Evolutionary conservation across 495 filamentous ascomycete genomes (phyloP), one percentile per base, ranked within the genome.

Genomic region (Annulohypoxylon bovei): DNA sequence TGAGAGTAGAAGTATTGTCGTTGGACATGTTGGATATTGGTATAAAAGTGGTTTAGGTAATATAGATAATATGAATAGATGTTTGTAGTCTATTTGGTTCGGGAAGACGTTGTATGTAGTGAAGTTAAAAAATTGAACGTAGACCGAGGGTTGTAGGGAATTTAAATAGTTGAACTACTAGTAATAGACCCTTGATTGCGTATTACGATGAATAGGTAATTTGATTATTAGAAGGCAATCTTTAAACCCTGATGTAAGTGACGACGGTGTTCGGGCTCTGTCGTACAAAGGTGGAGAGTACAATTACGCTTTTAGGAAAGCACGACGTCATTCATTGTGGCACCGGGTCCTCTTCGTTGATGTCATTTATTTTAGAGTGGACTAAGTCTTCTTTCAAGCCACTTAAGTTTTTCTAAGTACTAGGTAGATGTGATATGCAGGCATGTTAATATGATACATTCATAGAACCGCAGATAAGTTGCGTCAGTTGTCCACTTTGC

Each of bases 1-100:
- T 86, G 76, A 92, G 82, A 67, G 92, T 95, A 59, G 93, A 96
- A 49, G 90, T 86, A 78, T 89, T 87, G 71, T 86, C 84, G 82
- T 86, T 83, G 78, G 90, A 88, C 90, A 92, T 92, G 49, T 62
- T 81, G 72, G 14, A 50, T 54, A n/a, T 22, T 23, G 23, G 23
- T 33, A 3, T 37, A 16, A 16, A 18, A n/a, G n/a, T n/a, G n/a
- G 9, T 62, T 20, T 28, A 47, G 6, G 9, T 54, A 18, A 28
- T 33, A 18, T 39, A 28, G 20, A 39, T 39, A 4, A 7, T 54
- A 33, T 6, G 11, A 42, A 4, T 33, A 27, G 49, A 8, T 57
- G 22, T 55, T 6, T 30, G 12, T 30, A 14, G 12, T 30, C 11
- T 52, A 7, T 27, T 52, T 30, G 5, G 3, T 16, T 30, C 1